Evolutionary conservation across 2,329 filamentous ascomycete genomes (phyloP), one percentile per base, ranked within the genome.

Genomic region (Blastomyces percursus): DNA sequence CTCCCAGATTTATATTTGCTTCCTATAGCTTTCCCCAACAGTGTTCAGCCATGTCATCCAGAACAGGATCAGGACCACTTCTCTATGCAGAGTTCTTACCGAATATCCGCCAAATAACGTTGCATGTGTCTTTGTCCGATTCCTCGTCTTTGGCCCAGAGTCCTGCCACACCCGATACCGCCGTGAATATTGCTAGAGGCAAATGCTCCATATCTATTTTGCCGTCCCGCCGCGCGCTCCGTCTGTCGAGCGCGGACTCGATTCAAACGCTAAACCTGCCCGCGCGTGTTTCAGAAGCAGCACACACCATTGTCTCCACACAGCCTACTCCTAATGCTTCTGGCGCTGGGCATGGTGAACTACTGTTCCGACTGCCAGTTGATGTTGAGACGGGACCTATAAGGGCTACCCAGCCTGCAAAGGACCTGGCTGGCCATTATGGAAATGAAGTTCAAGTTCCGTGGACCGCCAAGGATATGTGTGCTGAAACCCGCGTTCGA

Each of bases 51-150:
- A 63, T 63, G 62, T 8, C 62, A 35, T 48, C 42, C 46, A 16
- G 32, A 61, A 42, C 48, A 12, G 9, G 62, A 42, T 19, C 55
- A 16, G 55, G 66, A 19, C 71, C 79, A 6, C 72, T 75, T 51
- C 74, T 86, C 16, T 85, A 86, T 66, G 82, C 83, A 30, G 84
- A 87, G 71, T 77, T 84, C 19, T 74, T 86, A 46, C 78, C 82
- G 44, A 81, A 86, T 65, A 84, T 86, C 65, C 80, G 82, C 51
- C 83, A 84, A 64, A 75, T 85, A 51, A 83, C 82, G 2, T 75
- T 86, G 19, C 81, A 84, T 66, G 79, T 81, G 1, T 81, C 80
- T 1, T 71, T 85, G 6, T 73, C 71, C 1, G 64, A 51, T 60
- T 51, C 11, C 52, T 62, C 55, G 40, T 56, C n/a, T 42, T n/a